Percentiles rank a stretch among this genome's conserved stretches.
Conservation (phyloP, 2,329 filamentous ascomycete species). For the Exophiala sideris region DNA sequence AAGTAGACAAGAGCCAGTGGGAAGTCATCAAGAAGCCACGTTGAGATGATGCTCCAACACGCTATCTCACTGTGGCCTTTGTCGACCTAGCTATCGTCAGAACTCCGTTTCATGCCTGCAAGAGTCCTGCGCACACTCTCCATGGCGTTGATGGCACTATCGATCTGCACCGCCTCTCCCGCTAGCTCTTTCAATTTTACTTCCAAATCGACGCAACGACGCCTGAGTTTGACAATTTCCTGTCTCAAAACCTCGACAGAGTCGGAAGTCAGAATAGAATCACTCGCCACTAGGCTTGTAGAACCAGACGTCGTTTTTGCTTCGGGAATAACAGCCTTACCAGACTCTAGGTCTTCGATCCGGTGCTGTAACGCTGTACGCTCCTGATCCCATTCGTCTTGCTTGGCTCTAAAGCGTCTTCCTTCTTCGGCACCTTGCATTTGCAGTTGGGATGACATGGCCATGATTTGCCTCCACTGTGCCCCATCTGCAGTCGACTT, state of each 20-base stretch:
- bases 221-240: slow-evolving; percentile 24
- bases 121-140: slow-evolving; percentile 32
- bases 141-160: slow-evolving; percentile 29
- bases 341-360: slow-evolving; percentile 36
- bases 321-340: slow-evolving; percentile 18
- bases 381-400: slow-evolving; percentile 36
- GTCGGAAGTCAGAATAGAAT: slow-evolving; percentile 24
- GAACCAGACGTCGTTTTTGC: slow-evolving; percentile 12
- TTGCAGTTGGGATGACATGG: slow-evolving; percentile 48
- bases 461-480: slow-evolving; percentile 52
- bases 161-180: slow-evolving; percentile 24
- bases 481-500: slow-evolving; percentile 43
- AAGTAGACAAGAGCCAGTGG: no score
- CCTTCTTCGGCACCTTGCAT: slow-evolving; percentile 42
- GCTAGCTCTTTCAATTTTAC: slow-evolving; percentile 19
- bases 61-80: slow-evolving; percentile 3
- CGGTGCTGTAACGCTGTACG: slow-evolving; percentile 34
- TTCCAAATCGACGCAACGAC: slow-evolving; percentile 25
- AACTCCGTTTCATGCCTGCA: slow-evolving; percentile 10
- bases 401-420: slow-evolving; percentile 42
- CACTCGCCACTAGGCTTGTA: slow-evolving; percentile 18
- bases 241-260: slow-evolving; percentile 26
- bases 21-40: no score
- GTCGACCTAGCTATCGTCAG: slow-evolving; percentile 18
- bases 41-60: neutral